phyloP scores from a whole-genome alignment of 2,329 filamentous ascomycete species.

The Neopestalotiopsis sp. region DNA sequence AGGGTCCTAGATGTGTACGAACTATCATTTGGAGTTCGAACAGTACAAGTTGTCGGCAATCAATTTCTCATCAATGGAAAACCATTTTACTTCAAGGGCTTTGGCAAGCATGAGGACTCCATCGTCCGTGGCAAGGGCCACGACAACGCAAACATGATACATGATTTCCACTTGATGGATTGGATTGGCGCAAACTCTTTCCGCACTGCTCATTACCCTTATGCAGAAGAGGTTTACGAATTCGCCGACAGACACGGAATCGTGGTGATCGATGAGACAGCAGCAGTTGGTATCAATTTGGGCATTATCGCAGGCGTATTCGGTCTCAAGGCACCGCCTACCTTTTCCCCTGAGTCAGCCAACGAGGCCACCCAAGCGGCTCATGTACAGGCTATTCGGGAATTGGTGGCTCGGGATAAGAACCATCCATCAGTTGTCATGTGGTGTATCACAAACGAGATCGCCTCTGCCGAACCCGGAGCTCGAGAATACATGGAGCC shows the following conservation, averaged over 20 bases:
- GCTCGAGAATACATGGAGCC: slow-evolving; percentile 33
- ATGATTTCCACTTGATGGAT: slow-evolving; percentile 35
- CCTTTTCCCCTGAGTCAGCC: slow-evolving; percentile 26
- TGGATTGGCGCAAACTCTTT: slow-evolving; percentile 39
- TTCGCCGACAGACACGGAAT: slow-evolving; percentile 35
- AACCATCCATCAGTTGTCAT: slow-evolving; percentile 33
- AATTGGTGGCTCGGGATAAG: slow-evolving; percentile 32
- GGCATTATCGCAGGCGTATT: slow-evolving; percentile 22
- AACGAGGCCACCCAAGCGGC: slow-evolving; percentile 23
- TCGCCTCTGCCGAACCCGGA: slow-evolving; percentile 26
- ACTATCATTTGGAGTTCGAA: slow-evolving; percentile 28
- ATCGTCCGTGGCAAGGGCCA: slow-evolving; percentile 34
- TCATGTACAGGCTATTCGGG: slow-evolving; percentile 29
- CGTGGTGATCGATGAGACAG: slow-evolving; percentile 34
- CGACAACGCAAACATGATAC: slow-evolving; percentile 36
- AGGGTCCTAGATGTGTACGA: not conserved
- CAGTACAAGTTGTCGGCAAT: slow-evolving; percentile 25
- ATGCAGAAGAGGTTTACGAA: slow-evolving; percentile 34
- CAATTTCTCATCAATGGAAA: slow-evolving; percentile 33
- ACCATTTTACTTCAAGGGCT: slow-evolving; percentile 36
- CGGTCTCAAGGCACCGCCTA: slow-evolving; percentile 19
- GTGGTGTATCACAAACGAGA: slow-evolving; percentile 33
- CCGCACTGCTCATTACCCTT: slow-evolving; percentile 36
- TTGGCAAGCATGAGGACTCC: slow-evolving; percentile 35
- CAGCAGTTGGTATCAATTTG: slow-evolving; percentile 33